Evolutionary conservation across 306 rosid species (phyloP), one percentile per base, ranked within the genome.

Genomic region (Cercis canadensis): DNA sequence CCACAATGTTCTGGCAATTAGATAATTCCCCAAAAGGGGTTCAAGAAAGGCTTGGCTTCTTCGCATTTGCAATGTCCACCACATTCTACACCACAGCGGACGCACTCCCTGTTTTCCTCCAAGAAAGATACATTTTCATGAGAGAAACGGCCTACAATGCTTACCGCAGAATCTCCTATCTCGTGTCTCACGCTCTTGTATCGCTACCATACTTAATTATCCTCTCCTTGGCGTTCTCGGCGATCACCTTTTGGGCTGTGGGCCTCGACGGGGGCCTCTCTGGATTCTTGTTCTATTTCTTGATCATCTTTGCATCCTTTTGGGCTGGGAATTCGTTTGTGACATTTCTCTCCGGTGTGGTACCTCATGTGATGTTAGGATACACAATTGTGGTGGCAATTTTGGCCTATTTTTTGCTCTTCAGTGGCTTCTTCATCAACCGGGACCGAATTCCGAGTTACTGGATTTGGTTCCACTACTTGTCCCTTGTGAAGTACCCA

Each of bases 271-370:
- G 99, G 4, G 95, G 97, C 2, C 0, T 76, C 0, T 21, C 77
- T 0, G 97, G 96, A 3, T 92, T 85, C 67, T 4, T 79, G 1
- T 94, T 91, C 82, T 94, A 87, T 67, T 86, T 89, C 31, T 57
- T 82, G 1, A 85, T 87, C 0, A 94, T 94, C 11, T 55, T 91
- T 0, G 99, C 99, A 0, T 69, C 99, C 0, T 94, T 91, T 52
- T 94, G 99, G 99, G 89, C 99, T 0, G 99, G 99, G 11, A 89
- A 89, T 68, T 94, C 99, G 0, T 94, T 94, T 59, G 99, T 94
- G 0, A 87, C 96, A 0, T 94, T 94, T 62, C 88, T 94, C 2
- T 94, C 99, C 0, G 99, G 96, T 0, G 87, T 94, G 4, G 99
- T 94, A 3, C 97, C 99, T 0, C 99, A 94, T 8, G 99, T 94